phyloP scores from a whole-genome alignment of 148 eudicot species.

The Rhododendron molle region DNA sequence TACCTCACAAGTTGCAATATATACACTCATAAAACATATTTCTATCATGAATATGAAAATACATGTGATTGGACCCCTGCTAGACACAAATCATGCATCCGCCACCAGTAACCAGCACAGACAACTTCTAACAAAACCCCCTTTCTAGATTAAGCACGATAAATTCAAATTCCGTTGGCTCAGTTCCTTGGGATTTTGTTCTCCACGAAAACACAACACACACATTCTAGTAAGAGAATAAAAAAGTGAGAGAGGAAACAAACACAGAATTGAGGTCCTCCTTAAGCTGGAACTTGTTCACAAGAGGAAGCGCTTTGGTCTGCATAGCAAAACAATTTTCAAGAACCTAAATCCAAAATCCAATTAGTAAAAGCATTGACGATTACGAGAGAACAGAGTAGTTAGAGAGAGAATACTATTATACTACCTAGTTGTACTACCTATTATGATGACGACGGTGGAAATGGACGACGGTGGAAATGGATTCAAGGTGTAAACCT shows the following conservation, averaged over 20 bases:
- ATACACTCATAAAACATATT: neutral
- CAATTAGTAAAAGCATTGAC: neutral
- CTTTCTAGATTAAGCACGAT: neutral
- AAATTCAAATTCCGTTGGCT: neutral
- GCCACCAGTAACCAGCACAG: neutral
- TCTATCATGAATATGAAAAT: neutral
- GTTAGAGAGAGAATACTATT: neutral
- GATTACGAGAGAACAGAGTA: neutral
- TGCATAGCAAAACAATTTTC: constrained; percentile 48
- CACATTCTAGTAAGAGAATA: neutral
- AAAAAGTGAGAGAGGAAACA: constrained; percentile 21
- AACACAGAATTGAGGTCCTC: constrained; percentile 46
- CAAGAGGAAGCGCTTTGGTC: constrained; percentile 55
- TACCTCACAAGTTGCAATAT: neutral
- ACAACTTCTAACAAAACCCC: neutral
- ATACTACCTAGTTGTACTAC: constrained; percentile 9
- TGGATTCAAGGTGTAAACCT: too few relatives aligned
- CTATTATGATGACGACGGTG: constrained; percentile 49
- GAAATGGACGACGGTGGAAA: too few relatives aligned
- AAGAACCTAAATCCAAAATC: neutral
- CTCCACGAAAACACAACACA: neutral
- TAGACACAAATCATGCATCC: too few relatives aligned
- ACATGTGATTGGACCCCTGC: neutral
- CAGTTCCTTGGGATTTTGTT: neutral
- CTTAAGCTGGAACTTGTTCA: constrained; percentile 44